A percentile compares a stretch with the other conserved stretches of the same genome.
phyloP scores from a whole-genome alignment of 164 flowering plant species.

The Euptelea pleiosperma region DNA sequence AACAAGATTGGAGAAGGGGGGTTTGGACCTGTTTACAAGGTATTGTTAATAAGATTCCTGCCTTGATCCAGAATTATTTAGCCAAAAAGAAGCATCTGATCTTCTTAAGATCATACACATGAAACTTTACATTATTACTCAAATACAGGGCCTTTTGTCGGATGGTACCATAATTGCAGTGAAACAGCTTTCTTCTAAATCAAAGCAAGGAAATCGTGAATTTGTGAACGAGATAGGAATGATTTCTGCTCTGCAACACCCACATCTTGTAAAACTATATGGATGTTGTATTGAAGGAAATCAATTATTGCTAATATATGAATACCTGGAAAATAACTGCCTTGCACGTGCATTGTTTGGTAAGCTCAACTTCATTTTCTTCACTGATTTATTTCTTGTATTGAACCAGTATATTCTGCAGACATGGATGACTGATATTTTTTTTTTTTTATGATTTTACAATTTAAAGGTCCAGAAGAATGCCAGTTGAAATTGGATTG shows the following conservation, averaged over 20 bases:
- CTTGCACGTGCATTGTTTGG: slow-evolving; percentile 44
- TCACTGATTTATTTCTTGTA: no score
- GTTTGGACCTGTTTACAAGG: slow-evolving; percentile 63
- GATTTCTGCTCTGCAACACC: slow-evolving; percentile 42
- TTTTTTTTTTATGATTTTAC: not conserved
- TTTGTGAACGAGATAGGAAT: slow-evolving; percentile 45
- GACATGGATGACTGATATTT: no score
- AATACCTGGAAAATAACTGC: slow-evolving; percentile 47
- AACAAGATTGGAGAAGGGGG: slow-evolving; percentile 66
- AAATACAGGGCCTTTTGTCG: slow-evolving; percentile 27
- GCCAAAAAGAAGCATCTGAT: no score
- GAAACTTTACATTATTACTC: not conserved
- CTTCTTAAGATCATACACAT: not conserved
- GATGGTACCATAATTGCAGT: slow-evolving; percentile 43
- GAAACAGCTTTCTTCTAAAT: slow-evolving; percentile 41
- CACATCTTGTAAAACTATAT: slow-evolving; percentile 40
- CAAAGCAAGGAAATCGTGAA: slow-evolving; percentile 46
- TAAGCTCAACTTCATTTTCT: slow-evolving; percentile 8
- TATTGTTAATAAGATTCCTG: slow-evolving; percentile 4
- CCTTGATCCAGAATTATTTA: not conserved
- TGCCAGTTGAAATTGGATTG: slow-evolving; percentile 31
- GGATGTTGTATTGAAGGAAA: slow-evolving; percentile 43
- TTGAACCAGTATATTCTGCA: no score
- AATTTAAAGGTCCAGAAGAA: slow-evolving; percentile 26
- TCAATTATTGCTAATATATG: slow-evolving; percentile 38